Evolutionary conservation across 495 filamentous ascomycete species (phyloP).

Genomic region (Poronia punctata): DNA sequence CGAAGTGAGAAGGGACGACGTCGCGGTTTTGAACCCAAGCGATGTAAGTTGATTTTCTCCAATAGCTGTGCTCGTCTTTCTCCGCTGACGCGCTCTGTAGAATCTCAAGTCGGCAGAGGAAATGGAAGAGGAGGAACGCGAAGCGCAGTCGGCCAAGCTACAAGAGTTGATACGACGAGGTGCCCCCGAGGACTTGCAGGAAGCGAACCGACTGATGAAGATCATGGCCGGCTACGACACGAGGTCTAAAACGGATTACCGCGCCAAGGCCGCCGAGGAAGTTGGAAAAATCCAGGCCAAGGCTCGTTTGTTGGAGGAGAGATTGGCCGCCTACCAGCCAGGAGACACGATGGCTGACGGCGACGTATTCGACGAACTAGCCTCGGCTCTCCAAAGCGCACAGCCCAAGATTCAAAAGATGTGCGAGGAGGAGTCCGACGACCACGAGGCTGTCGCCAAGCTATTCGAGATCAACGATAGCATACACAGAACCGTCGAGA

Average conservation of each 20-base stretch:
- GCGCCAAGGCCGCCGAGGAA: conserved; percentile 94
- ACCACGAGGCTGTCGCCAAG: conserved; percentile 91
- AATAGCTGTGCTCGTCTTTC: neutral
- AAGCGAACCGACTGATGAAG: conserved; percentile 97
- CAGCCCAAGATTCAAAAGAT: conserved; percentile 99
- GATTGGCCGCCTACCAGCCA: conserved; percentile 73
- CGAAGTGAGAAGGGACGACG: conserved; percentile 85
- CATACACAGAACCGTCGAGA: conserved; percentile 91
- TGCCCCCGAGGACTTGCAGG: conserved; percentile 84
- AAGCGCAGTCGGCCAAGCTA: conserved; percentile 92
- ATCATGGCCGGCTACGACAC: conserved; percentile 97
- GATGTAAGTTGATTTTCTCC: conserved; percentile 59
- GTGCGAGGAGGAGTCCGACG: conserved; percentile 97
- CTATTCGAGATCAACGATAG: conserved; percentile 96
- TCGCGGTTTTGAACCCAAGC: conserved; percentile 92
- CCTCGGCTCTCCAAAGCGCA: conserved; percentile 83
- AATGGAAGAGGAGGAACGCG: conserved; percentile 95
- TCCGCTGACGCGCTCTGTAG: conserved; percentile 37
- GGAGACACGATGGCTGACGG: conserved; percentile 81
- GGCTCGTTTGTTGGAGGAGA: conserved; percentile 84
- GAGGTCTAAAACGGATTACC: conserved; percentile 90
- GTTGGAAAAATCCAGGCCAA: conserved; percentile 91
- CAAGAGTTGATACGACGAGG: conserved; percentile 94
- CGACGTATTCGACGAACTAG: conserved; percentile 94
- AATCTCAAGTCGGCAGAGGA: conserved; percentile 94